phyloP scores from a whole-genome alignment of 306 rosid species.

The Mimosa bimucronata region DNA sequence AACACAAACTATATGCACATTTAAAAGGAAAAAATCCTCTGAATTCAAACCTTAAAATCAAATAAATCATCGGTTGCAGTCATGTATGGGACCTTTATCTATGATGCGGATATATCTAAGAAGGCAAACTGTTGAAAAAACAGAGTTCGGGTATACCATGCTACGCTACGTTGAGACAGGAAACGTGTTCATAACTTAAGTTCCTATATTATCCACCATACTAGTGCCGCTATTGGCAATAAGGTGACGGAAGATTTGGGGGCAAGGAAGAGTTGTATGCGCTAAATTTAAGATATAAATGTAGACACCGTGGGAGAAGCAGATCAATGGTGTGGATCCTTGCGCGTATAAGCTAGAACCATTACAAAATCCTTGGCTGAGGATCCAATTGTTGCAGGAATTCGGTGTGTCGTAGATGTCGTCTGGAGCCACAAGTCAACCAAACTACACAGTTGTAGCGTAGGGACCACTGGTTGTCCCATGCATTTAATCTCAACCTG shows the following conservation, averaged over 20 bases:
- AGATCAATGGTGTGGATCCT: conserved; percentile 45
- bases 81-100: neutral
- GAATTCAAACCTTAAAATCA: conserved; percentile 7
- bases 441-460: conserved; percentile 52
- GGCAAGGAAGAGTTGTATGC: neutral
- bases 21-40: neutral
- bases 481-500: conserved; percentile 81
- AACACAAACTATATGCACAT: no score
- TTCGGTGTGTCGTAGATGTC: conserved; percentile 48
- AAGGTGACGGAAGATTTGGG: neutral
- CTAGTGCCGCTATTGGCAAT: neutral
- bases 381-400: conserved; percentile 58
- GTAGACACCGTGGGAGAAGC: conserved; percentile 16
- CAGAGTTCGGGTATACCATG: conserved; percentile 7
- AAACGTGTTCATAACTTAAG: conserved; percentile 7
- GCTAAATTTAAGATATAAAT: neutral
- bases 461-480: conserved; percentile 67
- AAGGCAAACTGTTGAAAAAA: conserved; percentile 22
- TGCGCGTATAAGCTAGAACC: conserved; percentile 69
- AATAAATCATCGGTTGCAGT: conserved; percentile 8
- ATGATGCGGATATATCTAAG: neutral
- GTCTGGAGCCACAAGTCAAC: conserved; percentile 67
- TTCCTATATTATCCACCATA: conserved; percentile 7
- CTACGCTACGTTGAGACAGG: neutral
- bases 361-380: conserved; percentile 64